Evolutionary conservation across 352 stramenopile species (phyloP).

Genomic region (Pythium chondricola): DNA sequence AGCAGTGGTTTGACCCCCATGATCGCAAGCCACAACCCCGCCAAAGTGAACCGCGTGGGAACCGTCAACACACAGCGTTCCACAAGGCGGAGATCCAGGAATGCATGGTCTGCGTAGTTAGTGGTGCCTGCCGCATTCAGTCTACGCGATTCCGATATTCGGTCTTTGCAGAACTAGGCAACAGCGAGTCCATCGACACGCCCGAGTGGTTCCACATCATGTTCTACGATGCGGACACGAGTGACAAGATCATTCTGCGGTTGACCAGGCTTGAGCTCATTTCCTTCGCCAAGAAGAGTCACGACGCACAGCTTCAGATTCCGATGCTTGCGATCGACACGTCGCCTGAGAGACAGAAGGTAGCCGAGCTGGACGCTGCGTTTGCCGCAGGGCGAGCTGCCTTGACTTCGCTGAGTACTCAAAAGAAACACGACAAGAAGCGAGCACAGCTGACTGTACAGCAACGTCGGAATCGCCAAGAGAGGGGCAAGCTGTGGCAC

Average conservation of each 20-base stretch:
- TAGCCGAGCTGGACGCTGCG: conserved; percentile 7
- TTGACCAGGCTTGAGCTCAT: conserved; percentile 37
- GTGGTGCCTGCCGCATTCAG: conserved; percentile 5
- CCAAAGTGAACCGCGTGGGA: background rate
- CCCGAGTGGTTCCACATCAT: conserved; percentile 26
- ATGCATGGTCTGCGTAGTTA: background rate
- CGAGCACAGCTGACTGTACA: conserved; percentile 14
- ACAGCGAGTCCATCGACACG: too few species aligned
- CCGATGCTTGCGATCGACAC: conserved; percentile 24
- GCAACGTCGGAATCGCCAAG: conserved; percentile 14
- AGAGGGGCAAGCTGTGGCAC: conserved; percentile 17
- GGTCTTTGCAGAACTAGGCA: conserved; percentile 10
- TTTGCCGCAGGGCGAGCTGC: conserved; percentile 2
- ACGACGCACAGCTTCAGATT: conserved; percentile 34
- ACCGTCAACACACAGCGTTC: background rate
- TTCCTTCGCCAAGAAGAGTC: conserved; percentile 28
- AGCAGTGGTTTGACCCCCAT: conserved; percentile 15
- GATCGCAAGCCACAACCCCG: background rate
- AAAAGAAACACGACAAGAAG: conserved; percentile 29
- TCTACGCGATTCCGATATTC: conserved; percentile 4
- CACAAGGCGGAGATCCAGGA: conserved; percentile 3
- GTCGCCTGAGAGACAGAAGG: conserved; percentile 7
- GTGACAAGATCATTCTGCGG: conserved; percentile 7
- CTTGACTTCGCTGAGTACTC: conserved; percentile 5
- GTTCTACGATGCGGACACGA: conserved; percentile 31